Evolutionary conservation across 2,329 filamentous ascomycete species (phyloP), one percentile per base, ranked within the genome.

Genomic region (Trichoderma cornu-damae): DNA sequence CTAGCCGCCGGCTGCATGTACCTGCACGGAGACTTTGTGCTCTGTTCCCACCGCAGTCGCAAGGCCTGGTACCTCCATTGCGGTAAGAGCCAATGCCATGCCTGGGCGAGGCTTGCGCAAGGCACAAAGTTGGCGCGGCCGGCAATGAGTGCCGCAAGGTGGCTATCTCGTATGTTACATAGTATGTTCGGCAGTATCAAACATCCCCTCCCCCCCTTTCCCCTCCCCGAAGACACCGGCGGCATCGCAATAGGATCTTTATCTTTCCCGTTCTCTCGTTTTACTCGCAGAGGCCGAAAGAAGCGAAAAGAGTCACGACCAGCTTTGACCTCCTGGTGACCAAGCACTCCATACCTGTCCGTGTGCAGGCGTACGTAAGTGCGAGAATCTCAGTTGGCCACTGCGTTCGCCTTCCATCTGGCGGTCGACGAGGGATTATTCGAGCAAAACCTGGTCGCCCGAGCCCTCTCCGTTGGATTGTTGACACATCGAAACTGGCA

Each of bases 401-500:
- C 40, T n/a, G 40, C 51, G 30, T 35, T 38, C 28, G 47, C 28
- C 53, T 53, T 37, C 34, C 35, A 42, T 14, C 6, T 30, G 24
- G 43, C 20, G 34, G 9, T 16, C 48, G 40, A 54, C 56, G 56
- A 53, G 56, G 56, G 30, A 58, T 58, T 58, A 54, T 46, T 58
- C 43, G 38, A 48, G 49, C 52, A 28, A 30, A 54, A 38, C 42
- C 42, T 51, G 59, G 48, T 42, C 37, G 42, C 46, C 40, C 40
- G 54, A 48, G 61, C 50, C 58, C 50, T 47, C 35, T 34, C 34
- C 34, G 22, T 14, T 55, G 53, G 46, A 30, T 20, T 42, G 28
- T 59, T 62, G 62, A 61, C 61, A 63, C 61, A 60, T 61, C 34
- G 50, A 60, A 61, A 63, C 51, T 61, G 60, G 32, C 52, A 40